Evolutionary conservation across 2,329 filamentous ascomycete species (phyloP).

Genomic region (Penicillium freii): DNA sequence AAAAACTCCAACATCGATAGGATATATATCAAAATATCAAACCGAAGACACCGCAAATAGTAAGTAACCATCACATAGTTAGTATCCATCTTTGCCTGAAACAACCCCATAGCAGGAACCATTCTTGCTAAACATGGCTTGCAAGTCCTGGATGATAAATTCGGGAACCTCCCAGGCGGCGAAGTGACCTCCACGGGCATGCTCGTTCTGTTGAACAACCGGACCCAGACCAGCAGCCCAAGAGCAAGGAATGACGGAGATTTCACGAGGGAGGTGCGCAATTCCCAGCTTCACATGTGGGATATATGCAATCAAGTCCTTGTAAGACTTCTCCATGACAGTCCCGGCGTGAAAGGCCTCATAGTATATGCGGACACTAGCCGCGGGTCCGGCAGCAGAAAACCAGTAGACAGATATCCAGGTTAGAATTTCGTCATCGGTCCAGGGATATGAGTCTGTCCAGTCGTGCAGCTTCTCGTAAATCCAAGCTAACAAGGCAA

Average conservation of each 20-base stretch:
- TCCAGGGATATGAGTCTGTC: slow-evolving; percentile 72
- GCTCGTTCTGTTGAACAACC: slow-evolving; percentile 18
- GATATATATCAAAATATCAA: neutral
- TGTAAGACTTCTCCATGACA: slow-evolving; percentile 9
- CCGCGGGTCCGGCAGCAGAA: slow-evolving; percentile 65
- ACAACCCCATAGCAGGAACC: slow-evolving; percentile 19
- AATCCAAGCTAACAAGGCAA: slow-evolving; percentile 72
- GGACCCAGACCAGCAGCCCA: slow-evolving; percentile 22
- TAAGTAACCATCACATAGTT: neutral
- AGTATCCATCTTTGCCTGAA: slow-evolving; percentile 12
- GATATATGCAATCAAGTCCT: slow-evolving; percentile 12
- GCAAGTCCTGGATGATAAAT: slow-evolving; percentile 16
- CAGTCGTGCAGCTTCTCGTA: slow-evolving; percentile 79
- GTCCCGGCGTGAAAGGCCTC: slow-evolving; percentile 46
- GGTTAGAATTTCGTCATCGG: slow-evolving; percentile 70
- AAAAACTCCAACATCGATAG: too few species aligned
- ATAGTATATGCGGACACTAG: slow-evolving; percentile 70
- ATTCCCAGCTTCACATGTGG: slow-evolving; percentile 20
- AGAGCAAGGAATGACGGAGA: slow-evolving; percentile 18
- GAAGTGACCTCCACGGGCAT: slow-evolving; percentile 23
- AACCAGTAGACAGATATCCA: slow-evolving; percentile 76
- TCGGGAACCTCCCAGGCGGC: slow-evolving; percentile 24
- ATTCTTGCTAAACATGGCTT: slow-evolving; percentile 15
- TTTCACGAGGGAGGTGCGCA: slow-evolving; percentile 22
- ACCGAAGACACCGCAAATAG: neutral